Base-by-base conservation (phyloP, 1,284 basidiomycete genomes). In the Trametes hirsuta region DNA sequence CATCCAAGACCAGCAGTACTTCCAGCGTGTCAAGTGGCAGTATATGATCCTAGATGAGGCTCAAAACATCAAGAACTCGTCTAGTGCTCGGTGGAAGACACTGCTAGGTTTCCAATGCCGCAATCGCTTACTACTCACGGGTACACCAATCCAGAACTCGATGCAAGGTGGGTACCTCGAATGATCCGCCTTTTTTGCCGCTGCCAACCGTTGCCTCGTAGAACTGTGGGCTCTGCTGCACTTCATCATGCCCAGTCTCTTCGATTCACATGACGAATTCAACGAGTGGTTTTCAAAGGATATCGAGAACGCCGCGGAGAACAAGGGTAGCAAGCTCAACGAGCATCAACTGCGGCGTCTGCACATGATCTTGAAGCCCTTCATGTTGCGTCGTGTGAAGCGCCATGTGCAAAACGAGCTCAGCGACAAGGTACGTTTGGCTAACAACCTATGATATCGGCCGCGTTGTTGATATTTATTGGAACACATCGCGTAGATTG, bases 261-360 rank as follows among this genome's bases (percentile, higher is more conserved):
- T 99, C 76, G 97, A 99, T 75, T 98, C 96, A 37, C 97, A 99
- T 72, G 96, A 99, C 72, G 97, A 99, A 78, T 99, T 99, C 80
- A 95, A 93, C 73, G 97, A 99, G 75, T 99, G 97, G 97, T 99
- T 99, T 78, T 98, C 97, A 24, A 98, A 98, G 75, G 97, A 99
- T 72, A 98, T 99, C 59, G 97, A 99, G 79, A 96, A 93, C 72
- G 93, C 93, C 18, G 95, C 82, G 24, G 93, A 95, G 77, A 95
- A 95, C 73, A 94, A 94, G 67, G 93, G 91, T 10, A 88, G 89
- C 73, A 91, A 90, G 67, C 82, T 99, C 68, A 98, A 98, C 73
- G 96, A 98, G 72, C 91, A 98, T 74, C 97, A 99, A 75, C 81
- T 99, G 41, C 87, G 95, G 58, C 88, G 97, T 56, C 78, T 99